phyloP scores from a whole-genome alignment of 306 rosid species.

The Corylus avellana region DNA sequence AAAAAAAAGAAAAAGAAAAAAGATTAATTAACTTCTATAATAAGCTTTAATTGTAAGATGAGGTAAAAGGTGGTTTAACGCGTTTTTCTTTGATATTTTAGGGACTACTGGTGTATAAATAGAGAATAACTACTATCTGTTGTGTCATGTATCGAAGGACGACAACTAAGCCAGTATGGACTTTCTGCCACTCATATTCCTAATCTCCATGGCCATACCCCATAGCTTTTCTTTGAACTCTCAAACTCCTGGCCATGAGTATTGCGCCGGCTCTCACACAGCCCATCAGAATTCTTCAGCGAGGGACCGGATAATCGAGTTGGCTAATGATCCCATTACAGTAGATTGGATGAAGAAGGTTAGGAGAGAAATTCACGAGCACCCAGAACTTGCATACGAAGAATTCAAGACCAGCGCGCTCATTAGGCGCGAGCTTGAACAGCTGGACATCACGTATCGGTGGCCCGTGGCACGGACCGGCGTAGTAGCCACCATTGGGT shows the following conservation, averaged over 20 bases:
- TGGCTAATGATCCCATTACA: conserved; percentile 50
- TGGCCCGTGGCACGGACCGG: conserved; percentile 93
- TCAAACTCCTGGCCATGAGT: conserved; percentile 15
- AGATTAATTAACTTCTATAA: too few relatives aligned
- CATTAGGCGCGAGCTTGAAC: conserved; percentile 69
- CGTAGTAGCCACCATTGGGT: conserved; percentile 71
- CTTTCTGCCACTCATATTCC: conserved; percentile 17
- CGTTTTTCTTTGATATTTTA: too few relatives aligned
- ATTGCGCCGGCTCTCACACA: conserved; percentile 2
- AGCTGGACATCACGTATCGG: conserved; percentile 53
- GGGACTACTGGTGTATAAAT: not conserved
- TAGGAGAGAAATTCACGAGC: conserved; percentile 75
- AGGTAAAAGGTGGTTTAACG: too few relatives aligned
- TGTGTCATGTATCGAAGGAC: not conserved
- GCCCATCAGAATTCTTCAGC: conserved; percentile 17
- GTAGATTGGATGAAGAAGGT: conserved; percentile 68
- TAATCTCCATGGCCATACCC: conserved; percentile 35
- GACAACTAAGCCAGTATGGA: conserved; percentile 22
- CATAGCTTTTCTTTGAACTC: conserved; percentile 36
- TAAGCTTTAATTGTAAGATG: too few relatives aligned
- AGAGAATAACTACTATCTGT: not conserved
- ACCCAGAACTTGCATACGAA: conserved; percentile 80
- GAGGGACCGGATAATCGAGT: conserved; percentile 43
- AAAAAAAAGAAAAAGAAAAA: too few relatives aligned
- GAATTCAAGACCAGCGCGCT: conserved; percentile 70